phyloP scores from a whole-genome alignment of 2,329 filamentous ascomycete species.

The Drechslerella coelobrocha region DNA sequence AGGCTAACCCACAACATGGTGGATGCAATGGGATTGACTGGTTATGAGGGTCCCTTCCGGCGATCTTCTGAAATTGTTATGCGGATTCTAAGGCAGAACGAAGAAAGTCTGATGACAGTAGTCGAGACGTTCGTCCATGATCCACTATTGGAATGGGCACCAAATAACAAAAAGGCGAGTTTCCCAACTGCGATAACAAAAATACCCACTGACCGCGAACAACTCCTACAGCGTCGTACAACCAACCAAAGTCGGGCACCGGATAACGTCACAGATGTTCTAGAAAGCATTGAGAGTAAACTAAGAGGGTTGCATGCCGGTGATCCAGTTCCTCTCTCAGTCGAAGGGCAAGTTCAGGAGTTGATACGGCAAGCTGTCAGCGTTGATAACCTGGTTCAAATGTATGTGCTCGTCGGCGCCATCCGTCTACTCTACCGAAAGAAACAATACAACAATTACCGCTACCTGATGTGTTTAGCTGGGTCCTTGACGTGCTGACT shows the following conservation, averaged over 20 bases:
- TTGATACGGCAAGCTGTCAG: slow-evolving; percentile 86
- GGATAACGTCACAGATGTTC: slow-evolving; percentile 76
- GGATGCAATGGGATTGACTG: slow-evolving; percentile 93
- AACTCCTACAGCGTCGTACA: slow-evolving; percentile 59
- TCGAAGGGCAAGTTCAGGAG: slow-evolving; percentile 97
- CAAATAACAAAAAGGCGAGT: slow-evolving; percentile 69
- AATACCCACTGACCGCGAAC: slow-evolving; percentile 58
- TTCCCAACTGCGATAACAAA: slow-evolving; percentile 5
- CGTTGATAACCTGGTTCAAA: slow-evolving; percentile 78
- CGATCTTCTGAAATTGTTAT: slow-evolving; percentile 89
- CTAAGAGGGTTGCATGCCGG: slow-evolving; percentile 81
- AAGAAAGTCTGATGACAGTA: slow-evolving; percentile 96
- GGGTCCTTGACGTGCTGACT: too few relatives aligned
- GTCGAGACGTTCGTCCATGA: slow-evolving; percentile 97
- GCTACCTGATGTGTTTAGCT: too few relatives aligned
- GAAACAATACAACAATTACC: too few relatives aligned
- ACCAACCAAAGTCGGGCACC: slow-evolving; percentile 62
- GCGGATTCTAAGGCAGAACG: slow-evolving; percentile 81
- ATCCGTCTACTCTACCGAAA: background rate
- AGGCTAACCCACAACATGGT: slow-evolving; percentile 98
- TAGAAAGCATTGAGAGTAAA: slow-evolving; percentile 87
- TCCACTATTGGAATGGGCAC: slow-evolving; percentile 88
- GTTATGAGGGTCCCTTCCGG: slow-evolving; percentile 88
- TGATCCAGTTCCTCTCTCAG: slow-evolving; percentile 89
- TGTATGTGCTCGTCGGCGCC: slow-evolving; percentile 67